Conservation (phyloP, 1,284 basidiomycete species). For the Cutaneotrichosporon sp. region DNA sequence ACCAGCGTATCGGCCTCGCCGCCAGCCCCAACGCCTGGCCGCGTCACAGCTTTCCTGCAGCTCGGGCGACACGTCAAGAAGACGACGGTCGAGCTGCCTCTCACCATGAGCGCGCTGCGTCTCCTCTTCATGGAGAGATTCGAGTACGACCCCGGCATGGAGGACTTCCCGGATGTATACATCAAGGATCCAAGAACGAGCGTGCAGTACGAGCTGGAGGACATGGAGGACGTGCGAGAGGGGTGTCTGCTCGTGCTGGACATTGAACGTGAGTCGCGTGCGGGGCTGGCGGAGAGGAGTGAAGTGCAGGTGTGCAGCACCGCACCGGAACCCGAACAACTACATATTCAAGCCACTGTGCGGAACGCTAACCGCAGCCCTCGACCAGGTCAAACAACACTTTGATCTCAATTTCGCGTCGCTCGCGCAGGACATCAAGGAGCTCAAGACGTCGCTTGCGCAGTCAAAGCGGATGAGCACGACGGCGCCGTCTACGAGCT, state of each 20-base stretch:
- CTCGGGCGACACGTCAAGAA: slow-evolving; percentile 92
- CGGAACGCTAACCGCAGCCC: slow-evolving; percentile 60
- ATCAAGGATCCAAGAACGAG: slow-evolving; percentile 86
- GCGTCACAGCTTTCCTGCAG: slow-evolving; percentile 75
- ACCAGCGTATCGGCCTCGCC: not conserved
- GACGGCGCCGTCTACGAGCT: slow-evolving; percentile 44
- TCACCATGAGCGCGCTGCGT: slow-evolving; percentile 50
- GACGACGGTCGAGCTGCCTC: slow-evolving; percentile 66
- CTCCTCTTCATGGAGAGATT: slow-evolving; percentile 93
- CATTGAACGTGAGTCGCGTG: slow-evolving; percentile 85
- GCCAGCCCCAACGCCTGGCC: not conserved
- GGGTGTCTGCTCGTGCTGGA: slow-evolving; percentile 86
- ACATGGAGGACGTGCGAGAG: slow-evolving; percentile 87
- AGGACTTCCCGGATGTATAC: slow-evolving; percentile 94
- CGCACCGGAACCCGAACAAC: not conserved
- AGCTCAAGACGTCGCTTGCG: slow-evolving; percentile 65
- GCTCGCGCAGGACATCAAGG: slow-evolving; percentile 88
- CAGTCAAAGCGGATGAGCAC: slow-evolving; percentile 55
- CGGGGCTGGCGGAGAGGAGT: not conserved
- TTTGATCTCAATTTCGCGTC: slow-evolving; percentile 84
- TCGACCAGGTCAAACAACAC: slow-evolving; percentile 98
- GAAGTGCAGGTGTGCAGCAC: not conserved
- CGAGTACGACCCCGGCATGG: slow-evolving; percentile 86
- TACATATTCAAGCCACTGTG: not conserved
- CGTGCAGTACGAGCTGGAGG: slow-evolving; percentile 93